Base-by-base conservation (phyloP, 345 rosid species). In the Rhizophora apiculata region DNA sequence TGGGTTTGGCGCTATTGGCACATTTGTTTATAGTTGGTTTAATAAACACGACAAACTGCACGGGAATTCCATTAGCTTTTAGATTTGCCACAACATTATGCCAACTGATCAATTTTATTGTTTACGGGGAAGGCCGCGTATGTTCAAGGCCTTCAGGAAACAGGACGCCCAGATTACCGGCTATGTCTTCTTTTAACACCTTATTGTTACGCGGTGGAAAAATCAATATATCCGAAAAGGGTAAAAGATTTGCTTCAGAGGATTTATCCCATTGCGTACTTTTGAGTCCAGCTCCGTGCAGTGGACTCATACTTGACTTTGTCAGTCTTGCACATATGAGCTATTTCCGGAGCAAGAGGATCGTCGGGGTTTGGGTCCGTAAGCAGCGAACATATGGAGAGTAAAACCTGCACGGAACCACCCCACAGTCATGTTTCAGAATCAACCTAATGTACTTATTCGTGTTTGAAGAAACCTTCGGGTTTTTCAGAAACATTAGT, bases 331-430 rank as follows among this genome's bases (percentile, higher is more conserved):
- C 78, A 84, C 79, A 86, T 71, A 37, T 78, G 82, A 68, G 85
- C 93, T 68, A 84, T 84, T 74, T 82, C 86, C 22, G 87, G 87
- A 55, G 79, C 89, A 30, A 80, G 79, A 22, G 90, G 89, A 63
- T 84, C 87, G 0, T 82, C 87, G 51, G 88, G 85, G 53, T 84
- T 85, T 56, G 92, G 88, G 16, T 87, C 89, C n/a, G 85, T 82
- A 16, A 87, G 88, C 72, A 87, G 79, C 29, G 92, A 88, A 55
- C 85, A 84, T 72, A 87, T 77, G 3, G 88, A 87, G 21, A 85
- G 85, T 64, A 85, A 76, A 67, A 85, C 88, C 84, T 85, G 71
- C 67, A 74, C 9, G 30, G 10, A 55, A 43, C 49, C 19, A 13
- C 15, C 57, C 55, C 52, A 29, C 48, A n/a, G 57, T 0, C 22